Base-by-base conservation (phyloP, 2,329 filamentous ascomycete species). In the Apiospora sp. region DNA sequence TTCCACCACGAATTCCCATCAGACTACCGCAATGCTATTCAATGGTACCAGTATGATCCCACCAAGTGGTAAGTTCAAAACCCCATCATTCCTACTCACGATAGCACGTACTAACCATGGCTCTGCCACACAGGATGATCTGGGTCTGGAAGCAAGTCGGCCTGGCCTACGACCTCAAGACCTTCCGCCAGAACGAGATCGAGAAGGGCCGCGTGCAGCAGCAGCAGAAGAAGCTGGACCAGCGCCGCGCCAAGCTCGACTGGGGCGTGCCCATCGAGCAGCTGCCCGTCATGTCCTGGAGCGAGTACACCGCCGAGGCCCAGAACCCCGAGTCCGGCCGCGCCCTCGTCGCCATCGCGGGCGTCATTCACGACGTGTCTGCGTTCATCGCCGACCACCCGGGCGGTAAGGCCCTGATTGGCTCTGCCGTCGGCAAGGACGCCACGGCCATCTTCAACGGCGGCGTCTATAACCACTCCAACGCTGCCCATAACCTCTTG, bases 1-100 rank as follows among this genome's bases (percentile, higher is more conserved):
- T 92, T 92, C 86, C 91, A 92, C 83, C 91, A 92, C 84, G 91
- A 92, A 78, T 92, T 92, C 82, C 91, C 91, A 43, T 91, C 90
- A 4, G 91, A 92, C 81, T 92, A 92, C 86, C 89, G 91, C 78
- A 92, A 92, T 79, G 91, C 90, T 67, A 91, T 92, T 74, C 85
- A 92, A 78, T 92, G 90, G 90, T 87, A 88, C 82, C 91, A 92
- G 82, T 92, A 92, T 77, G 91, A 92, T 80, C 91, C 91, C 5
- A 92, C 91, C 79, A 92, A 92, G 83, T 92, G 91, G 91, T 67
- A 67, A 43, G 37, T n/a, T n/a, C n/a, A n/a, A n/a, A n/a, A n/a
- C n/a, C n/a, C n/a, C n/a, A n/a, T n/a, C n/a, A n/a, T n/a, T n/a
- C n/a, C n/a, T n/a, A n/a, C n/a, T n/a, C n/a, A n/a, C n/a, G n/a